Evolutionary conservation across 805 yeast species (phyloP), one percentile per base, ranked within the genome.

Genomic region (Nakazawaea peltata): DNA sequence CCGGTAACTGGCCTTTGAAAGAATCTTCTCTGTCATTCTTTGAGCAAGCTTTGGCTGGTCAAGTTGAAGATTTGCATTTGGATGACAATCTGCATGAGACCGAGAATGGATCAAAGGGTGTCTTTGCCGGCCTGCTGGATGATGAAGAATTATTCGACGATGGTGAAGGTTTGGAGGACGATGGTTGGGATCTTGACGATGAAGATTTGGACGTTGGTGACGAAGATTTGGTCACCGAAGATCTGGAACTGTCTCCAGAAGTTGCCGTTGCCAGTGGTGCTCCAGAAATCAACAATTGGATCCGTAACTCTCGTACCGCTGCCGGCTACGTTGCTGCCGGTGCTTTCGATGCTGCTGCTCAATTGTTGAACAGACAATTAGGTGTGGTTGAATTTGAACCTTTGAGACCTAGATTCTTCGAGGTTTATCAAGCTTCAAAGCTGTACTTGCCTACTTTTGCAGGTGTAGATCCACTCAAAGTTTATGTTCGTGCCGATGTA

Each of bases 311-410:
- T 13, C 82, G 81, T 43, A 72, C 88, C 37, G 86, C 97, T 4
- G 97, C 95, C 21, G 86, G 85, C 19, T 84, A 86, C 48, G 87
- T 81, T 50, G 97, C 98, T 2, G 87, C 96, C 2, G 99, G 99
- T 48, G 83, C 94, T 4, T 90, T 90, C 54, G 97, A 87, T 46
- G 82, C 90, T 36, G 99, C 97, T 26, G 92, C 96, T 26, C 94
- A 87, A 50, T 73, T 94, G 53, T 71, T 92, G 49, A 77, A 81
- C 64, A 81, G 90, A 51, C 98, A 94, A 59, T 67, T 80, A 30
- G 98, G 97, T 48, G 74, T 85, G 34, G 79, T 74, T 19, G 69
- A 84, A 47, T 90, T 94, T 54, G 94, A 79, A 50, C 97, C 97
- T 11, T 70, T 92, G 48, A 77, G 90, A 61, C 54, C 67, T 19